Base-by-base conservation (phyloP, 2,329 filamentous ascomycete species). In the Aspergillus fructus region DNA sequence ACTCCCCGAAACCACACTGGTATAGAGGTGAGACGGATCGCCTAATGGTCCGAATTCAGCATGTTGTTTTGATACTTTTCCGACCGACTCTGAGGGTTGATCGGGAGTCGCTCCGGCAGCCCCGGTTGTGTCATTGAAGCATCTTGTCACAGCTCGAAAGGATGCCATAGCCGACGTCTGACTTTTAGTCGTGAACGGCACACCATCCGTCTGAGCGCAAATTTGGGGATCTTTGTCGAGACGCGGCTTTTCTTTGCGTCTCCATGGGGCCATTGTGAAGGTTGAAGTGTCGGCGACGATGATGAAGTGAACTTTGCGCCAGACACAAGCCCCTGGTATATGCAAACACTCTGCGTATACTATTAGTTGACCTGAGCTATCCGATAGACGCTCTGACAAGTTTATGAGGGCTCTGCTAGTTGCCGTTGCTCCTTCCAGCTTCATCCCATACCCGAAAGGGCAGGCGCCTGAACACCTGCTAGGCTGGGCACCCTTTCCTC, bases 1-100 rank as follows among this genome's bases (percentile, higher is more conserved):
- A 64, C 86, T 84, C 64, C 91, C 92, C 52, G 88, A 85, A 70
- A 93, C 91, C 74, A 89, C 85, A 79, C 92, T 96, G 61, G 88
- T 86, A 78, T 96, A 96, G 70, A 90, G 84, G 76, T 97, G 93
- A 66, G 83, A 87, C 49, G 86, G 84, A 63, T 89, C 87, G 60
- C 86, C 82, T 34, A 97, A 79, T 11, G 93, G 93, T 3, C 89
- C 93, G 69, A 97, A 97, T 71, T 96, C 91, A 27, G 92, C 89
- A 66, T 97, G 89, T 64, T 87, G 84, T 68, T 85, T 87, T 58
- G 86, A 87, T 71, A 91, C 83, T 62, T 83, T 84, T 56, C 86
- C 85, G 42, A 86, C 82, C 74, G 96, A 91, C 67, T 88, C 87
- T 17, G 48, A 27, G 17, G 17, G 24, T 12, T 34, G 48, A 24